Evolutionary conservation across 306 rosid genomes (phyloP).

Genomic region (Vicia villosa): DNA sequence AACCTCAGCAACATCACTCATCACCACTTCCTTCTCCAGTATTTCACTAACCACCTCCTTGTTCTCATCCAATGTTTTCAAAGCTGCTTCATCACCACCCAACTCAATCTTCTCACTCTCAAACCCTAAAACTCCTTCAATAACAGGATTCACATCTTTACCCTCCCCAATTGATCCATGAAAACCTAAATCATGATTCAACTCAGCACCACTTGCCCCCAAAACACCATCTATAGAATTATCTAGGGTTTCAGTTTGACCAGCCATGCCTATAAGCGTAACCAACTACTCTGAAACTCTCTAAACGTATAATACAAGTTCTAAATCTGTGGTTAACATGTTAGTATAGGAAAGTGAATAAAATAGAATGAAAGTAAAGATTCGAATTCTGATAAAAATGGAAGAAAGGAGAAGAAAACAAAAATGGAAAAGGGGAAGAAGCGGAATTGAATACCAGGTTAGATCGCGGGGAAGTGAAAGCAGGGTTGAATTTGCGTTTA

Average conservation of each 20-base stretch:
- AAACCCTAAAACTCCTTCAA: conserved; percentile 31
- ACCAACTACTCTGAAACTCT: conserved; percentile 47
- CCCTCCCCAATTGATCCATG: conserved; percentile 33
- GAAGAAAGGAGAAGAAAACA: too few relatives aligned
- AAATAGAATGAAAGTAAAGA: background rate
- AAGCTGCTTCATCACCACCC: conserved; percentile 34
- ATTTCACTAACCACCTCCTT: conserved; percentile 24
- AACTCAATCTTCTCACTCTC: conserved; percentile 20
- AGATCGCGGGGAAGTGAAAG: too few relatives aligned
- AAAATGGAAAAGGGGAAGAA: too few relatives aligned
- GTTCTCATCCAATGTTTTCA: conserved; percentile 41
- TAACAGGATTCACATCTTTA: conserved; percentile 37
- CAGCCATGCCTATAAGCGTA: conserved; percentile 36
- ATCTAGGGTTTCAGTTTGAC: conserved; percentile 43
- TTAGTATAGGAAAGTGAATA: conserved; percentile 20
- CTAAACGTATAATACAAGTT: conserved; percentile 37
- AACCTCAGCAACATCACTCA: conserved; percentile 11
- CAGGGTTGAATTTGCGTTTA: too few relatives aligned
- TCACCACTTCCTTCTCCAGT: conserved; percentile 27
- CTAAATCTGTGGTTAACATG: conserved; percentile 51
- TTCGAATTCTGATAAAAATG: too few relatives aligned
- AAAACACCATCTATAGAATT: conserved; percentile 61
- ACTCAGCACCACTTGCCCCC: conserved; percentile 24
- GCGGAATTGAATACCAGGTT: too few relatives aligned
- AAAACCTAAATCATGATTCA: conserved; percentile 34